phyloP scores from a whole-genome alignment of 768 basidiomycete genomes.

The Suillus variegatus region DNA sequence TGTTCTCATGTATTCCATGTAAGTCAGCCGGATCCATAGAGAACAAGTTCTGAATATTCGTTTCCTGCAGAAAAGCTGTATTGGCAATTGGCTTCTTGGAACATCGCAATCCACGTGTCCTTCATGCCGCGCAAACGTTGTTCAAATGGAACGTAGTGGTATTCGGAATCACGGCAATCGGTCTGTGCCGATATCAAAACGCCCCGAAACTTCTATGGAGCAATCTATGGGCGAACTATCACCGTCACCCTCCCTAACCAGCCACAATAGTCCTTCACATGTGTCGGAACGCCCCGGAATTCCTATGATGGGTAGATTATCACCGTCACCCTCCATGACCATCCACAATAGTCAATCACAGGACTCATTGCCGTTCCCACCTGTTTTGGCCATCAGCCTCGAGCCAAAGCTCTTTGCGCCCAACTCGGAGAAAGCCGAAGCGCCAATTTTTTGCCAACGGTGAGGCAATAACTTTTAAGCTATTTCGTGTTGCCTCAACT shows the following conservation, averaged over 20 bases:
- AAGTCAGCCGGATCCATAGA: neutral
- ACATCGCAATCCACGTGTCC: neutral
- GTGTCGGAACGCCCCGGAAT: too few relatives aligned
- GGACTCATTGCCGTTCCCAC: neutral
- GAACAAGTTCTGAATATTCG: neutral
- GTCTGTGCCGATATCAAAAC: too few relatives aligned
- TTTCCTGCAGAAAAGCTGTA: conserved; percentile 5
- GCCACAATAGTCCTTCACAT: too few relatives aligned
- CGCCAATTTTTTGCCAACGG: neutral
- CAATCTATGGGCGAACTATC: too few relatives aligned
- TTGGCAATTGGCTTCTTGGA: conserved; percentile 2
- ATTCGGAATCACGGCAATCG: neutral
- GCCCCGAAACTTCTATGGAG: too few relatives aligned
- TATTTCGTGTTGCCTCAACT: neutral
- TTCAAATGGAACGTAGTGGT: neutral
- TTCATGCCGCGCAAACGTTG: neutral
- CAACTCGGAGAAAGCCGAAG: neutral
- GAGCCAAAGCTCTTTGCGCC: neutral
- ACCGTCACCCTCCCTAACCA: too few relatives aligned
- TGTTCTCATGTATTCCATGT: conserved; percentile 11
- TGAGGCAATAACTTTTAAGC: neutral
- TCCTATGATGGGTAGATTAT: too few relatives aligned
- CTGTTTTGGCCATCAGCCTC: neutral
- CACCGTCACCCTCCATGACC: too few relatives aligned
- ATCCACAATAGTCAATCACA: neutral